Evolutionary conservation across 2,329 filamentous ascomycete species (phyloP).

Genomic region (Geosmithia flava): DNA sequence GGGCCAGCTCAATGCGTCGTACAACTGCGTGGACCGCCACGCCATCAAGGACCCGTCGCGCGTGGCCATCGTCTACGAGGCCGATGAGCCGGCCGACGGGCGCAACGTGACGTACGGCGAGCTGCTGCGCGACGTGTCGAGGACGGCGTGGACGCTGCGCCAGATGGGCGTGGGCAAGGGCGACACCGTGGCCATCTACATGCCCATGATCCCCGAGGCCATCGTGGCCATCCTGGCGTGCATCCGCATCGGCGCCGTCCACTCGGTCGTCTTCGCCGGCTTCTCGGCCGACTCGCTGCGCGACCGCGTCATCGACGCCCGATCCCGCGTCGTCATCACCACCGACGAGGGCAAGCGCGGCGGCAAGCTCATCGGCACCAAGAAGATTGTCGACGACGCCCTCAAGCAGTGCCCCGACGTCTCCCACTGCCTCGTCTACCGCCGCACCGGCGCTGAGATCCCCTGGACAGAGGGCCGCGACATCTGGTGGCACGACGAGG

Average conservation of each 20-base stretch:
- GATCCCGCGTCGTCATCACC: constrained; percentile 90
- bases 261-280: constrained; percentile 95
- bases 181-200: constrained; percentile 91
- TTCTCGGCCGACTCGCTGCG: constrained; percentile 95
- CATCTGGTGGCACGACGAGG: constrained; percentile 97
- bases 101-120: constrained; percentile 87
- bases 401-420: constrained; percentile 92
- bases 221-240: constrained; percentile 85
- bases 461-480: constrained; percentile 85
- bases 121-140: constrained; percentile 83
- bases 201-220: constrained; percentile 98
- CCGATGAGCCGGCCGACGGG: constrained; percentile 78
- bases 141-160: constrained; percentile 77
- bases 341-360: constrained; percentile 96
- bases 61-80: constrained; percentile 97
- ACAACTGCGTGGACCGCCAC: constrained; percentile 95
- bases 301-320: constrained; percentile 84
- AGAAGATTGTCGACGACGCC: constrained; percentile 98
- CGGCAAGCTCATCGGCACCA: constrained; percentile 92
- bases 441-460: constrained; percentile 86
- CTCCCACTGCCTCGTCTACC: constrained; percentile 76
- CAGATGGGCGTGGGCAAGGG: constrained; percentile 95
- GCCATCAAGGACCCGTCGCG: constrained; percentile 89
- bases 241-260: constrained; percentile 82
- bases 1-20: constrained; percentile 86